Base-by-base conservation (phyloP, 2,329 filamentous ascomycete species). In the Pseudogymnoascus sp. region DNA sequence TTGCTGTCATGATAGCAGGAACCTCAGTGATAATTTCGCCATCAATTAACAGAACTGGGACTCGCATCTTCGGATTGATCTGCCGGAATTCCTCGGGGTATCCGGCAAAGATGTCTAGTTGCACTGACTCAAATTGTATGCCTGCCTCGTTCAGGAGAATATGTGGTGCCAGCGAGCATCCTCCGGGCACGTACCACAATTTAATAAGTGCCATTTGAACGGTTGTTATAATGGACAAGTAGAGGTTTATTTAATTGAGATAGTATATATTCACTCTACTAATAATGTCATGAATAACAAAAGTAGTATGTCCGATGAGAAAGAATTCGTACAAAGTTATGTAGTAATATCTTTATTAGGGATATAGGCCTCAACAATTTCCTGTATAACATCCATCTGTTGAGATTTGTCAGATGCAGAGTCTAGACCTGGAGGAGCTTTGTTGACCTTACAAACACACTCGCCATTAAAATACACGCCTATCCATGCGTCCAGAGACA, bases 61-160 rank as follows among this genome's bases (percentile, higher is more conserved):
- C 67, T 4, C 66, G 65, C 61, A 66, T 67, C 59, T 74, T 74
- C 1, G 72, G 73, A 62, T 75, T 73, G 58, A 75, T 65, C 1
- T 48, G 18, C 12, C 45, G 40, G 60, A 69, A 70, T 13, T 67
- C 66, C 4, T 60, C 42, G 1, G 66, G 61, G 59, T 68, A 66
- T 10, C 55, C 39, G 9, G 48, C 55, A 7, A 18, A 58, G 13
- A 66, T 39, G 18, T 29, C 40, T 8, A 45, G 48, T 25, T 48
- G 9, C 36, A 71, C 61, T 7, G 63, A 58, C 58, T 69, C 63
- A 60, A 69, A 71, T 6, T 63, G 12, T 29, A 66, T 7, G 1
- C 61, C 68, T 7, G 64, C 25, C 62, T 74, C 72, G 18, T 66
- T 64, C 13, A 74, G 67, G 42, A 74, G 64, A 48, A 74, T 71